These are phyloP conservation scores for Boletus coffeatus DNA, from an alignment of 1,284 basidiomycete genomes.

Conservation along the genomic window DNA sequence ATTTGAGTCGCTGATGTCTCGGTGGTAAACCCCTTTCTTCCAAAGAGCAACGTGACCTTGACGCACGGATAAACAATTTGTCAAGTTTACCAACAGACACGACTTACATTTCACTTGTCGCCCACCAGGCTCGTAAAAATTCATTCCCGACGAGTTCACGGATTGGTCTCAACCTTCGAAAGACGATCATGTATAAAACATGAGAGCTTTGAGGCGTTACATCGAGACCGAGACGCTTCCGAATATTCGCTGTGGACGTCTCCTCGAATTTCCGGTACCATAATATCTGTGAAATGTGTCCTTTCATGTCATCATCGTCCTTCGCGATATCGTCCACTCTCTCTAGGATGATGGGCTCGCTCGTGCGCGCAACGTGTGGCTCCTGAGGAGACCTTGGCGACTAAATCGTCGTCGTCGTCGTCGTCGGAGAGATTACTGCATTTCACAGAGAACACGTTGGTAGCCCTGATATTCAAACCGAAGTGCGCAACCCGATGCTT, in stretches of 20 bases:
- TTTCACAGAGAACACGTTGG: conserved; percentile 7
- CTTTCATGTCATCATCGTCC: conserved; percentile 1
- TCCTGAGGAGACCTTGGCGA: conserved; percentile 17
- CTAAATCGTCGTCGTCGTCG: not conserved
- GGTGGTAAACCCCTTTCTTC: no score
- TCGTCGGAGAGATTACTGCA: not conserved
- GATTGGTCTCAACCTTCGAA: no score
- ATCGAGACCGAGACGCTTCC: no score
- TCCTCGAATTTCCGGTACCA: conserved; percentile 5
- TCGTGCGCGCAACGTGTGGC: conserved; percentile 11
- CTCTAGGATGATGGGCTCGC: conserved; percentile 15
- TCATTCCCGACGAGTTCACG: no score
- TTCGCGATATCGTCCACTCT: conserved; percentile 9
- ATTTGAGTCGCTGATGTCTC: no score
- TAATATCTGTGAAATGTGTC: conserved; percentile 18
- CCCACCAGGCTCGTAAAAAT: no score
- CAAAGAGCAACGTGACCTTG: no score
- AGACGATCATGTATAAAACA: no score
- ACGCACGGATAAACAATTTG: no score
- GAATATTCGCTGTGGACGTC: not conserved
- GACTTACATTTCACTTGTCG: no score
- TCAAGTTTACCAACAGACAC: no score
- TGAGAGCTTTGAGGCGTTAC: no score
- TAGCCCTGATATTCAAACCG: conserved; percentile 12
- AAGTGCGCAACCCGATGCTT: conserved; percentile 2